Evolutionary conservation across 192 early-diverging fungal species (phyloP).

Genomic region (Dissophora ornata): DNA sequence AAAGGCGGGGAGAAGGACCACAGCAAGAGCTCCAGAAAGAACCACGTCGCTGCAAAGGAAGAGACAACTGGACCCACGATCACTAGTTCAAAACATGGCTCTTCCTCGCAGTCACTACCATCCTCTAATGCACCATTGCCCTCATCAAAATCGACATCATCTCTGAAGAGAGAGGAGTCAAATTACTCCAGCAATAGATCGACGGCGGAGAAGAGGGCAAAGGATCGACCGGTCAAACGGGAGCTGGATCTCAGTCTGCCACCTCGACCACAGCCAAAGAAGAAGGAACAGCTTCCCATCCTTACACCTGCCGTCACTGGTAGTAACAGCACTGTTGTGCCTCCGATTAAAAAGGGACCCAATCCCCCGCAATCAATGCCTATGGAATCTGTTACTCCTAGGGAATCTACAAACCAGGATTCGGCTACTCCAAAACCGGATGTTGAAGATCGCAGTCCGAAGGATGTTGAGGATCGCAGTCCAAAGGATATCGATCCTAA

Average conservation of each 20-base stretch:
- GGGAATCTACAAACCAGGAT: not conserved
- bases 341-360: constrained; percentile 12
- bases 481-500: no score
- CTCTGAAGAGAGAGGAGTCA: not conserved
- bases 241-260: constrained; percentile 21
- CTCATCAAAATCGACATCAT: constrained; percentile 1
- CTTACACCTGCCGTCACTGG: not conserved
- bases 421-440: not conserved
- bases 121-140: not conserved
- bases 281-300: not conserved
- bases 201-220: not conserved
- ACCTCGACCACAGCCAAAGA: constrained; percentile 29
- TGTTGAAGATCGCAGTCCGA: no score
- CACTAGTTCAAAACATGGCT: not conserved
- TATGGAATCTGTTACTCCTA: no score
- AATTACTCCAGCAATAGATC: not conserved
- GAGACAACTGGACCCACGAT: constrained; percentile 1
- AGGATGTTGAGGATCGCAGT: no score
- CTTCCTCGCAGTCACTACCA: not conserved
- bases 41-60: constrained; percentile 10
- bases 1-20: constrained; percentile 14
- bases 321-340: not conserved
- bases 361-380: not conserved
- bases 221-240: constrained; percentile 1
- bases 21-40: constrained; percentile 7